Evolutionary conservation across 1,284 basidiomycete species (phyloP), one percentile per base, ranked within the genome.

Genomic region (Malassezia globosa): DNA sequence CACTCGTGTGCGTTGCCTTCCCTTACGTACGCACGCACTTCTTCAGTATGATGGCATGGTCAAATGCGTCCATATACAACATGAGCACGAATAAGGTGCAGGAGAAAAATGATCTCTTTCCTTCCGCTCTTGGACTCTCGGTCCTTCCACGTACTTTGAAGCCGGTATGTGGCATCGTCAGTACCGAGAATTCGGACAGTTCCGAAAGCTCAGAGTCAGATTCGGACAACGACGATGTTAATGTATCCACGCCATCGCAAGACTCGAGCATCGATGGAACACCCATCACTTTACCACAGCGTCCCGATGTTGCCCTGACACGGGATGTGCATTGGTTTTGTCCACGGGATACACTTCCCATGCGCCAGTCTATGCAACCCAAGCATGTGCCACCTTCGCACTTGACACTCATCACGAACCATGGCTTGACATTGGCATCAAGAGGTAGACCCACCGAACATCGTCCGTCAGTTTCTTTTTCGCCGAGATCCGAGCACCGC

Each of bases 401-500:
- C 10, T 19, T 29, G 11, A 38, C 35, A 11, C 42, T 37, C 13
- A 45, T 51, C 27, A 45, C 25, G 18, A 51, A 51, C 34, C 8
- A 46, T 18, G 48, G 42, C 1, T 31, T 51, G 7, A 22, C 37
- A 11, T 22, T 51, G 7, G 25, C 48, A 18, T n/a, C 10, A n/a
- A n/a, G n/a, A 16, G 19, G 10, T 11, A 19, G 3, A 3, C 13
- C 10, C 26, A 25, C 7, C 8, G 19, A 5, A 19, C 7, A 24
- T 5, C n/a, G 22, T n/a, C 25, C 23, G n/a, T 35, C 22, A 23
- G 8, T 26, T 1, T 16, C 23, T 14, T 35, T 10, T 4, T 8
- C 18, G 33, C 19, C 29, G 13, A 23, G 50, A 6, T 52, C 50
- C 1, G 44, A 46, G 21, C 44, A 52, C 16, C 44, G 50, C 5